These are phyloP conservation scores for Arachnomyces sp. DNA, from an alignment of 2,329 filamentous ascomycete genomes.

Conservation along the genomic window DNA sequence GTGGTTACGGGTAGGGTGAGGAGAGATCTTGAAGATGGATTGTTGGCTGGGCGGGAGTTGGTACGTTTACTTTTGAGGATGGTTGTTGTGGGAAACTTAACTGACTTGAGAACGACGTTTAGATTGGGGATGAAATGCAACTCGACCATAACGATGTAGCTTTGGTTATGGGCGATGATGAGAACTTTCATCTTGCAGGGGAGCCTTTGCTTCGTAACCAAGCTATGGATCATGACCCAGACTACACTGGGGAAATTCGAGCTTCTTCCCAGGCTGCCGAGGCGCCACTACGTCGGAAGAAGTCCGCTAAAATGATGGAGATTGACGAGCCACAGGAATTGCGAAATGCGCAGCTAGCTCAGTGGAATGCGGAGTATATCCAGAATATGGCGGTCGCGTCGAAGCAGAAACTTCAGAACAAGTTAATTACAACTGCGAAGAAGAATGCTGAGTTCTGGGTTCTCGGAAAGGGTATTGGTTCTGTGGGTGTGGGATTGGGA, in stretches of 20 bases:
- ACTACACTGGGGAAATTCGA: constrained; percentile 10
- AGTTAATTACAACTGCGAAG: constrained; percentile 43
- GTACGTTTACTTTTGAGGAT: constrained; percentile 25
- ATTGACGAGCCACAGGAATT: constrained; percentile 46
- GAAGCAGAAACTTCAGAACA: constrained; percentile 37
- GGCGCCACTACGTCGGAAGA: constrained; percentile 20
- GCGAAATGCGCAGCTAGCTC: constrained; percentile 46
- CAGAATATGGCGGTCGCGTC: constrained; percentile 49
- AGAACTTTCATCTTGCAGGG: constrained; percentile 18
- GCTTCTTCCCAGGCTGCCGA: constrained; percentile 12
- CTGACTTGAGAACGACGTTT: constrained; percentile 1
- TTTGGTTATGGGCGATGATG: constrained; percentile 23
- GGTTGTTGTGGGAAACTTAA: background rate
- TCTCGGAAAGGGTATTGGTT: constrained; percentile 48
- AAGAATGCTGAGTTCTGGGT: constrained; percentile 57
- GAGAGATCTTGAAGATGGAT: constrained; percentile 36
- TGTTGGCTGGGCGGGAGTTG: constrained; percentile 19
- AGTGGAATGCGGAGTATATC: constrained; percentile 53
- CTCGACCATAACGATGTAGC: constrained; percentile 18
- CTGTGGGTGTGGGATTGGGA: constrained; percentile 42
- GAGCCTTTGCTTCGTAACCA: constrained; percentile 11
- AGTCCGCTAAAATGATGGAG: constrained; percentile 33
- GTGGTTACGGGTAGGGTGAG: constrained; percentile 33
- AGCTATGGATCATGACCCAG: constrained; percentile 12
- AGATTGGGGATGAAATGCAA: constrained; percentile 19